Evolutionary conservation across 75 land plant genomes (phyloP).

Genomic region (Pseudotsuga menziesii): DNA sequence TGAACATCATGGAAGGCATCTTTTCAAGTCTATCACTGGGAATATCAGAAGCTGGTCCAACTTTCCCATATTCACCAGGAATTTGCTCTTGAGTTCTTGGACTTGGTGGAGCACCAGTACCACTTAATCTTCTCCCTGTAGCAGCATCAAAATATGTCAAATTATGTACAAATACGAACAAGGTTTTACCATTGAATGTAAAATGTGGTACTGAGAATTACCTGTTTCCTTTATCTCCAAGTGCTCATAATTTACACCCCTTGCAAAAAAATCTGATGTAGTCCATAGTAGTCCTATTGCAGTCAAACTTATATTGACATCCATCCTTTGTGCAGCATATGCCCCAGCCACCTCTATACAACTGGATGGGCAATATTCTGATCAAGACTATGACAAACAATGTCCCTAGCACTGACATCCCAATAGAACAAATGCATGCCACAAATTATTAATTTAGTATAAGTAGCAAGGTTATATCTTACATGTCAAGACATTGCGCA

Average conservation of each 20-base stretch:
- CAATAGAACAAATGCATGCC: not conserved
- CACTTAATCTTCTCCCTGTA: not conserved
- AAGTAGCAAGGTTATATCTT: conserved; percentile 21
- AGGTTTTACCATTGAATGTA: not conserved
- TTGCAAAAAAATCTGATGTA: conserved; percentile 88
- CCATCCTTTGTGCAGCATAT: conserved; percentile 86
- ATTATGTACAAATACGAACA: not conserved
- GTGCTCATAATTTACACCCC: conserved; percentile 43
- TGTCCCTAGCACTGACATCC: not conserved
- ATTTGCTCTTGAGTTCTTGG: conserved; percentile 9
- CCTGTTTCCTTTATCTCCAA: conserved; percentile 36
- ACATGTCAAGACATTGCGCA: conserved; percentile 72
- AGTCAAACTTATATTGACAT: conserved; percentile 96
- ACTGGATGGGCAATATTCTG: conserved; percentile 36
- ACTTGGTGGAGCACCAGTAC: conserved; percentile 5
- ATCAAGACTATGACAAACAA: not conserved
- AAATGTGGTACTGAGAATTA: conserved; percentile 4
- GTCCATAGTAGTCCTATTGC: conserved; percentile 97
- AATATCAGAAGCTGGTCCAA: conserved; percentile 9
- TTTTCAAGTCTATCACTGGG: conserved; percentile 12
- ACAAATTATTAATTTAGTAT: not conserved
- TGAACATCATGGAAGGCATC: conserved; percentile 13
- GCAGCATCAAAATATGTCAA: not conserved
- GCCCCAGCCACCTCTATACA: conserved; percentile 96
- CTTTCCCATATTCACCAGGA: conserved; percentile 12